These are phyloP conservation scores for Coemansia sp. DNA, from an alignment of 192 early-diverging fungal species.

Conservation along the genomic window DNA sequence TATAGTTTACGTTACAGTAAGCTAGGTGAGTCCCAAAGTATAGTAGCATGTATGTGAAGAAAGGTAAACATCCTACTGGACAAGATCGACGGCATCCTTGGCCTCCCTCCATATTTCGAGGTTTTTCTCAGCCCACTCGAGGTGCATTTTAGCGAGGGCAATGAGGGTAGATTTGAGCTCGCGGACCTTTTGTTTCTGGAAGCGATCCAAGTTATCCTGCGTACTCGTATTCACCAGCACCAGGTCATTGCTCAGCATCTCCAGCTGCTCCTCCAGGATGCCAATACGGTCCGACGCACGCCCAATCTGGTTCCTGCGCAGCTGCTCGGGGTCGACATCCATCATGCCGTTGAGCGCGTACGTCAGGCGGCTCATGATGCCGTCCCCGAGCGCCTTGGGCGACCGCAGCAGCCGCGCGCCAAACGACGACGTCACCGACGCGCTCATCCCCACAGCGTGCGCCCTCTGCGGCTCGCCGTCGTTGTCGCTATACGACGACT, in stretches of 20 bases:
- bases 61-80: constrained; percentile 8
- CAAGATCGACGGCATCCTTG: constrained; percentile 47
- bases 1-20: too few species aligned
- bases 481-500: background rate
- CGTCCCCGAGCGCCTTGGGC: constrained; percentile 45
- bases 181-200: constrained; percentile 89
- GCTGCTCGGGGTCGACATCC: constrained; percentile 91
- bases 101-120: constrained; percentile 56
- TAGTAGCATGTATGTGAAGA: background rate
- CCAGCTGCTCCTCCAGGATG: constrained; percentile 77
- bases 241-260: constrained; percentile 70
- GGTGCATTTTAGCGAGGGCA: constrained; percentile 68
- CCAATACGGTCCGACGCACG: constrained; percentile 80
- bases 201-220: constrained; percentile 90
- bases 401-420: constrained; percentile 42
- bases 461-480: background rate
- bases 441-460: background rate
- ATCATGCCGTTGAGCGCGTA: constrained; percentile 88
- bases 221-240: constrained; percentile 76
- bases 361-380: constrained; percentile 51
- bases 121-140: constrained; percentile 69
- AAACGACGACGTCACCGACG: constrained; percentile 12
- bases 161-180: constrained; percentile 84
- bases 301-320: constrained; percentile 85
- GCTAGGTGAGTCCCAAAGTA: background rate